Conservation (phyloP, 202 grass and related monocot genomes). For the Sporobolus alterniflorus region DNA sequence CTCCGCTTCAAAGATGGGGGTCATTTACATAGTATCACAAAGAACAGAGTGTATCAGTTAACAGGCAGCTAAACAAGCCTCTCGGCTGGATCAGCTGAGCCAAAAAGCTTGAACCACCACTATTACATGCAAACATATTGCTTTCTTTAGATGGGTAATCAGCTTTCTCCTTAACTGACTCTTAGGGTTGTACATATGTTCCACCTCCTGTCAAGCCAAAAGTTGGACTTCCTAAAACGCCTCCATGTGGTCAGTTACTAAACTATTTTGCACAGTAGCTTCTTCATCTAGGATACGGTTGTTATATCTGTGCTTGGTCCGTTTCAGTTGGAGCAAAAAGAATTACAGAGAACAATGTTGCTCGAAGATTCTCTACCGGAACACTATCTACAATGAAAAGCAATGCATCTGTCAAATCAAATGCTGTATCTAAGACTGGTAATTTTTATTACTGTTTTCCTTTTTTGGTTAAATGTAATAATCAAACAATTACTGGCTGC, state of each 20-base stretch:
- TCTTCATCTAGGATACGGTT: constrained; percentile 8
- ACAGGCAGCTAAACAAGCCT: too few species aligned
- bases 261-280: neutral
- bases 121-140: too few species aligned
- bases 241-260: constrained; percentile 74
- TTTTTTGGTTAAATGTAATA: neutral
- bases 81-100: too few species aligned
- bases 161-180: constrained; percentile 41
- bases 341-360: constrained; percentile 47
- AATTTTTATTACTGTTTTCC: constrained; percentile 14
- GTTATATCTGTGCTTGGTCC: constrained; percentile 6
- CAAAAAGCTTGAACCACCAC: too few species aligned
- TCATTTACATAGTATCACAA: too few species aligned
- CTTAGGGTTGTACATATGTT: constrained; percentile 70
- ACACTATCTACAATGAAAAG: constrained; percentile 57
- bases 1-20: too few species aligned
- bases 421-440: constrained; percentile 56
- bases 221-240: constrained; percentile 69
- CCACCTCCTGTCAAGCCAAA: constrained; percentile 63
- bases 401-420: constrained; percentile 43
- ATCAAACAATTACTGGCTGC: neutral
- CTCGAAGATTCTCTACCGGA: constrained; percentile 78
- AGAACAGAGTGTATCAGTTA: too few species aligned
- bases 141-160: constrained; percentile 21
- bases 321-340: constrained; percentile 64